Base-by-base conservation (phyloP, 305 asterid genomes). In the Nicotiana rustica region DNA sequence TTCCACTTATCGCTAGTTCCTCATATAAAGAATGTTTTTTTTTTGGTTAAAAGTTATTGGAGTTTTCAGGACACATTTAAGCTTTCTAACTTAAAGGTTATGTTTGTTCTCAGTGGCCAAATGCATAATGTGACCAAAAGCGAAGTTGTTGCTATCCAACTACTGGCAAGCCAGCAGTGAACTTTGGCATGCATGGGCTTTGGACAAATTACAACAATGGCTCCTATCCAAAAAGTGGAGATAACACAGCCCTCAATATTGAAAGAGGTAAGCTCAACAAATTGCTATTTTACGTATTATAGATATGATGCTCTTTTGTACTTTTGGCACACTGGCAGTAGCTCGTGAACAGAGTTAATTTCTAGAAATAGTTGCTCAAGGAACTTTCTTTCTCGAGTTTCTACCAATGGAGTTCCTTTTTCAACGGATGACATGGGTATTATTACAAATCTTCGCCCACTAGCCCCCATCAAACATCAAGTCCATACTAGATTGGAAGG, bases 161-260 rank as follows among this genome's bases (percentile, higher is more conserved):
- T 38, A 86, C 94, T 0, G 98, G 95, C 10, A 92, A 91, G 79
- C 97, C 94, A 1, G 81, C 90, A 4, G 47, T 91, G 0, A 90
- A 93, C 59, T 93, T 93, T 36, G 90, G 93, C 55, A 90, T 93
- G 82, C 97, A 91, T 77, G 93, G 93, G 19, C 93, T 93, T 3
- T 90, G 93, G 94, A 94, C 93, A 0, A 86, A 89, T 80, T 82
- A 88, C 84, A 80, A 79, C 0, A 86, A 91, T 13, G 91, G 92
- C 12, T 60, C 90, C 14, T 90, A 88, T 78, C 95, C 97, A 81
- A 83, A 91, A 0, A 87, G 85, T 77, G 91, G 98, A 29, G 91
- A 89, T 81, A 79, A 88, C 4, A 82, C 13, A 84, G 84, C 67
- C 41, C 44, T 88, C 17, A 90, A 80, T 33, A 87, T 88, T 83